Evolutionary conservation across 441 rosid genomes (phyloP).

Genomic region (Lepidium campestre): DNA sequence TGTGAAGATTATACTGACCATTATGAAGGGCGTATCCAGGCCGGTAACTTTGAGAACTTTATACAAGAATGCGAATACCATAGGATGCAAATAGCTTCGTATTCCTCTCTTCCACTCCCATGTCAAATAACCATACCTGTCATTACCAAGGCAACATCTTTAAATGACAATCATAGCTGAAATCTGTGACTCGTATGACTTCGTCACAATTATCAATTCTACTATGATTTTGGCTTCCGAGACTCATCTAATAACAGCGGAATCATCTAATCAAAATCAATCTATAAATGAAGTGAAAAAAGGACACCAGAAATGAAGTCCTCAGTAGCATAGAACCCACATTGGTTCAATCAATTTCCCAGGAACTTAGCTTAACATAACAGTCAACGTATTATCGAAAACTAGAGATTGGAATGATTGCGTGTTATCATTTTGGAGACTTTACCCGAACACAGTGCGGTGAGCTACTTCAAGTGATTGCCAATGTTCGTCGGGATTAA

Average conservation of each 20-base stretch:
- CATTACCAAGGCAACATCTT: not conserved
- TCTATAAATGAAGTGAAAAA: not conserved
- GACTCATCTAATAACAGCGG: not conserved
- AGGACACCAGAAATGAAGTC: not conserved
- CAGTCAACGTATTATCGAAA: conserved; percentile 18
- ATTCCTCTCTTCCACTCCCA: conserved; percentile 89
- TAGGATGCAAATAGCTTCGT: conserved; percentile 79
- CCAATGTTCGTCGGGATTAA: conserved; percentile 95
- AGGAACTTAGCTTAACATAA: not conserved
- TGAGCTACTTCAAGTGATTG: conserved; percentile 90
- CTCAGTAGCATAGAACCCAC: not conserved
- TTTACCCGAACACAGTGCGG: conserved; percentile 65
- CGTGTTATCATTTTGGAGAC: not conserved
- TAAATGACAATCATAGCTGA: not conserved
- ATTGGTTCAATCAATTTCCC: not conserved
- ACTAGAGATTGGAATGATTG: not conserved
- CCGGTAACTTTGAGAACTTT: conserved; percentile 55
- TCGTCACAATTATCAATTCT: not conserved
- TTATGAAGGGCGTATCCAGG: conserved; percentile 69
- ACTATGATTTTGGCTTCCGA: not conserved
- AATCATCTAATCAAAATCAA: not conserved
- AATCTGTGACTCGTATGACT: not conserved
- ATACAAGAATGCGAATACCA: conserved; percentile 59
- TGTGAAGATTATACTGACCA: conserved; percentile 37
- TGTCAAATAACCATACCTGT: conserved; percentile 81